phyloP scores from a whole-genome alignment of 352 stramenopile genomes.

The Halophytophthora batemanensis region DNA sequence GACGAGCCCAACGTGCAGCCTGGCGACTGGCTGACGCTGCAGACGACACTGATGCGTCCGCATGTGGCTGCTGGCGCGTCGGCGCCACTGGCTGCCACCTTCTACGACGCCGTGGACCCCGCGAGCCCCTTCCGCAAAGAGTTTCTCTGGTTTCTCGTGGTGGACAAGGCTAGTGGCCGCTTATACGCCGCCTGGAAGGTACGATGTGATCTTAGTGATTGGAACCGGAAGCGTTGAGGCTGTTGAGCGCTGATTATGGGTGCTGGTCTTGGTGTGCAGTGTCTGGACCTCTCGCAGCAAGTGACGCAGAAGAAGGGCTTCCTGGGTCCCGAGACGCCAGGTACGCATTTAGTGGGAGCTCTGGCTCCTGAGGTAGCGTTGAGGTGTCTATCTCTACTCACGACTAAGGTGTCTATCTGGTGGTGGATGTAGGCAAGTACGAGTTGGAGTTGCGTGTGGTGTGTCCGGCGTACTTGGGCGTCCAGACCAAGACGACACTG shows the following conservation, averaged over 20 bases:
- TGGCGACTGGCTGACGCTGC: conserved; percentile 75
- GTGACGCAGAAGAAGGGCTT: conserved; percentile 58
- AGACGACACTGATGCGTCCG: conserved; percentile 46
- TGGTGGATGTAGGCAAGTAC: conserved; percentile 45
- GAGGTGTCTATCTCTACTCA: background rate
- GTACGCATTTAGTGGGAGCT: conserved; percentile 20
- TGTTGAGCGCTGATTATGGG: conserved; percentile 1
- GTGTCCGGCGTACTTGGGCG: conserved; percentile 60
- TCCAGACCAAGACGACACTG: conserved; percentile 35
- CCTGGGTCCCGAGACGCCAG: conserved; percentile 50
- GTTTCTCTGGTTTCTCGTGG: conserved; percentile 66
- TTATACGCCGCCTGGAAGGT: conserved; percentile 75
- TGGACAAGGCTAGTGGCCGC: conserved; percentile 53
- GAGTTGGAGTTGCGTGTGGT: conserved; percentile 75
- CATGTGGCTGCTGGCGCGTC: conserved; percentile 38
- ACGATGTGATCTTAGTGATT: background rate
- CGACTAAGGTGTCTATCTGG: background rate
- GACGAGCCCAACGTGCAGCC: conserved; percentile 71
- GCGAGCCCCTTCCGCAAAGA: conserved; percentile 72
- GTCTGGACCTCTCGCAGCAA: conserved; percentile 47
- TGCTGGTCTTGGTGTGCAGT: conserved; percentile 18
- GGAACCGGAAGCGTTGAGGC: background rate
- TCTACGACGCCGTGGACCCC: conserved; percentile 71
- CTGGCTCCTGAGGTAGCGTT: background rate
- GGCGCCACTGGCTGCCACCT: conserved; percentile 54